A percentile compares a stretch with the other conserved stretches of the same genome.
These are phyloP conservation scores for Phytophthora meadii DNA, from an alignment of 352 stramenopile genomes.

Conservation along the genomic window DNA sequence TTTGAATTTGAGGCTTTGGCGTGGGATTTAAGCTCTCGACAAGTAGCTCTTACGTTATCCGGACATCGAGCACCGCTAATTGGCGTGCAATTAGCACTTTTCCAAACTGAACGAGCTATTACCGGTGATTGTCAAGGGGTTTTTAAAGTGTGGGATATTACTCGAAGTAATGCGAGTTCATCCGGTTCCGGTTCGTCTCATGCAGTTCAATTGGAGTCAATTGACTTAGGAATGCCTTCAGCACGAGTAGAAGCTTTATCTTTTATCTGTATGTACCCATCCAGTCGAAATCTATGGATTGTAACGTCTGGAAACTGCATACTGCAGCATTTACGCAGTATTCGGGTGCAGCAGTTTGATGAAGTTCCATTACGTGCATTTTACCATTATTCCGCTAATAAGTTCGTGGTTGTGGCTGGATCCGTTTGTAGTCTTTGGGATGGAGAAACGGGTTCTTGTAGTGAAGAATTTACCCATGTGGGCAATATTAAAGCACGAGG, in stretches of 20 bases:
- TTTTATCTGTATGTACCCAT: conserved; percentile 64
- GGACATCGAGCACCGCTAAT: conserved; percentile 83
- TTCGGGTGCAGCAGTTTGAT: conserved; percentile 70
- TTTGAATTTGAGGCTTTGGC: conserved; percentile 87
- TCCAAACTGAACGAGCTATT: conserved; percentile 85
- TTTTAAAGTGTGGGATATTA: conserved; percentile 90
- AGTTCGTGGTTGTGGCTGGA: conserved; percentile 69
- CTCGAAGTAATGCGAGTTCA: conserved; percentile 39
- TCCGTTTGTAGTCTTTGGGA: conserved; percentile 80
- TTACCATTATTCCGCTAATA: conserved; percentile 74
- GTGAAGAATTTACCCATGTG: conserved; percentile 67
- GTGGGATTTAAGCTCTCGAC: conserved; percentile 85
- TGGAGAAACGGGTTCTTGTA: conserved; percentile 55
- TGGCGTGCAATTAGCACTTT: conserved; percentile 69
- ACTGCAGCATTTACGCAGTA: conserved; percentile 63
- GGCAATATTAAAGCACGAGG: conserved; percentile 16
- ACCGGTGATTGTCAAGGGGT: conserved; percentile 74
- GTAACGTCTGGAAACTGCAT: conserved; percentile 54
- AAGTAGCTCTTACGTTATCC: conserved; percentile 67
- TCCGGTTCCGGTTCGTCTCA: conserved; percentile 45
- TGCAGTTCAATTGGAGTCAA: conserved; percentile 68
- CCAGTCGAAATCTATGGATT: conserved; percentile 68
- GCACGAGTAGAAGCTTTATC: conserved; percentile 58
- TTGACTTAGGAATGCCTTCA: conserved; percentile 64
- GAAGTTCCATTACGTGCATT: conserved; percentile 77